Conservation (phyloP, 2,329 filamentous ascomycete species). For the Colletotrichum nymphaeae region DNA sequence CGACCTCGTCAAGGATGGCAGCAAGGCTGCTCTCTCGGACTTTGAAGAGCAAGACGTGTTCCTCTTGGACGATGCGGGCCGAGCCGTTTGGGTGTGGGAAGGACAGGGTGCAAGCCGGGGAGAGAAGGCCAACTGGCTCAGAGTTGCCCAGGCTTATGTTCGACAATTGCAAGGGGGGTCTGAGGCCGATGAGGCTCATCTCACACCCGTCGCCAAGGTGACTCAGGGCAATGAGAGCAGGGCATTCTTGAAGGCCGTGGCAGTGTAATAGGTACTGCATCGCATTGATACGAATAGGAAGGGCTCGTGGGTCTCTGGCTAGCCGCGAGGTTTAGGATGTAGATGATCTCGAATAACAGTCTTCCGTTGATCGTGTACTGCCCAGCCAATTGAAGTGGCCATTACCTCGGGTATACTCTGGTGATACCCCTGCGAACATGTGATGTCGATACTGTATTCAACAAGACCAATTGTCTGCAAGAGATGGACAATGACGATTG, state of each 20-base stretch:
- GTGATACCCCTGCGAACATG: neutral
- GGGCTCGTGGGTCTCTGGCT: neutral
- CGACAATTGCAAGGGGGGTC: conserved; percentile 50
- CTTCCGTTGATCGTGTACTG: neutral
- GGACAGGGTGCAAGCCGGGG: conserved; percentile 66
- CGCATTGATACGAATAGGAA: neutral
- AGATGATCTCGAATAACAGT: neutral
- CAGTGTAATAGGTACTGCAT: conserved; percentile 36
- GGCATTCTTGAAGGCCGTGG: conserved; percentile 62
- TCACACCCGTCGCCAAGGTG: conserved; percentile 68
- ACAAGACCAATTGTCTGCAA: too few species aligned
- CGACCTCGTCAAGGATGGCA: conserved; percentile 67
- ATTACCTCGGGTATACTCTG: neutral
- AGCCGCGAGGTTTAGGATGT: neutral
- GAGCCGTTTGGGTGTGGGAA: conserved; percentile 74
- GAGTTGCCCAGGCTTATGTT: conserved; percentile 67
- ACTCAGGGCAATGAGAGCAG: conserved; percentile 65
- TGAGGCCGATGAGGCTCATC: conserved; percentile 48
- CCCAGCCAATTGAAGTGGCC: too few species aligned
- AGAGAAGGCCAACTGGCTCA: conserved; percentile 72
- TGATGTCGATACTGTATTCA: too few species aligned
- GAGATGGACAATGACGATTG: neutral
- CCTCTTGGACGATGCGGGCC: conserved; percentile 68
- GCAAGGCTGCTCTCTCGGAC: conserved; percentile 56
- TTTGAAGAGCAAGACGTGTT: conserved; percentile 72